Conservation (phyloP, 2,329 filamentous ascomycete species). For the Pseudopithomyces chartarum region DNA sequence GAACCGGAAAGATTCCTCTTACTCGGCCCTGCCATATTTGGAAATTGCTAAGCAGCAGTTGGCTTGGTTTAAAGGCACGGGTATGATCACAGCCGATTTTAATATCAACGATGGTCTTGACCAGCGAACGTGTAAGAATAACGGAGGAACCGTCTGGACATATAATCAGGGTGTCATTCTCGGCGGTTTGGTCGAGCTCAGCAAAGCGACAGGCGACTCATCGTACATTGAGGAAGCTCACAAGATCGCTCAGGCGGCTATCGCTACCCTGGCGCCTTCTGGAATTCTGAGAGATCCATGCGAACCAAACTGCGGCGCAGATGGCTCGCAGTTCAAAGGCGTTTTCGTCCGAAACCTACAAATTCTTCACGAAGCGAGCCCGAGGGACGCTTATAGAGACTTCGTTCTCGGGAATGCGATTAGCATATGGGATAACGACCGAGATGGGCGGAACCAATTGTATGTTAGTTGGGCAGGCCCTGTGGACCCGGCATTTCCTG, state of each 20-base stretch:
- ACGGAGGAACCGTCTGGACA: slow-evolving; percentile 47
- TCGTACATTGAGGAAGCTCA: slow-evolving; percentile 42
- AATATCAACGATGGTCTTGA: slow-evolving; percentile 61
- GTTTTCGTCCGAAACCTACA: slow-evolving; percentile 70
- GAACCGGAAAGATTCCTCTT: slow-evolving; percentile 47
- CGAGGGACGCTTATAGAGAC: slow-evolving; percentile 54
- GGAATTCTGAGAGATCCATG: slow-evolving; percentile 50
- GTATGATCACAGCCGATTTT: slow-evolving; percentile 52
- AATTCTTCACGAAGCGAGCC: slow-evolving; percentile 59
- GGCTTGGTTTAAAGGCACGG: slow-evolving; percentile 56
- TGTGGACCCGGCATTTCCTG: slow-evolving; percentile 47
- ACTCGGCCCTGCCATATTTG: slow-evolving; percentile 47
- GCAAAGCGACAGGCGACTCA: slow-evolving; percentile 43
- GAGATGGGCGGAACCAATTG: slow-evolving; percentile 56
- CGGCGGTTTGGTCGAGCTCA: slow-evolving; percentile 61
- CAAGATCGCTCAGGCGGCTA: slow-evolving; percentile 45
- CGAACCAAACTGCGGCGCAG: slow-evolving; percentile 43
- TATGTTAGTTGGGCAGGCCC: slow-evolving; percentile 71
- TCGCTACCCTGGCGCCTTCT: slow-evolving; percentile 38
- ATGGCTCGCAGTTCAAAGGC: slow-evolving; percentile 71
- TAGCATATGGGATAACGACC: slow-evolving; percentile 66
- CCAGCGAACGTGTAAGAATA: slow-evolving; percentile 10
- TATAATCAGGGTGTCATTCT: slow-evolving; percentile 68
- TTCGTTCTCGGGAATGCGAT: slow-evolving; percentile 67
- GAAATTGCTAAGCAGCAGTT: slow-evolving; percentile 54